Evolutionary conservation across 352 stramenopile genomes (phyloP).

Genomic region (Phytopythium ostracodes): DNA sequence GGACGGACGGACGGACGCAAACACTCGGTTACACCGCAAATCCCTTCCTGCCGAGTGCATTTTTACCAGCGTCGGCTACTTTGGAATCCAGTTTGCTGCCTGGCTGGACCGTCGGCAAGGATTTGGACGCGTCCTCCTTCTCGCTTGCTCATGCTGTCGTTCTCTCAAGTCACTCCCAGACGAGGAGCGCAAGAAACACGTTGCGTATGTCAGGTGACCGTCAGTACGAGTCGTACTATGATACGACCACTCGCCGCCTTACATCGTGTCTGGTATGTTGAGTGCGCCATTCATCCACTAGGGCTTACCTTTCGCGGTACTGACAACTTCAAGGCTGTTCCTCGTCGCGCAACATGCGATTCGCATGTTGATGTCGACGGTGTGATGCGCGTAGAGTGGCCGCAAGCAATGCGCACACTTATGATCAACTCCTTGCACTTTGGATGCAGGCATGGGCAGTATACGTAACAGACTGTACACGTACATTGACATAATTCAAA

Average conservation of each 20-base stretch:
- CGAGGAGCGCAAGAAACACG: not conserved
- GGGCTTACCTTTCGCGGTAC: not conserved
- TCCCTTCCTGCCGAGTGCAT: not conserved
- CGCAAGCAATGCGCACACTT: slow-evolving; percentile 1
- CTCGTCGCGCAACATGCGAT: slow-evolving; percentile 1
- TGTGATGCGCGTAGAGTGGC: not conserved
- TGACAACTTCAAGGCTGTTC: not conserved
- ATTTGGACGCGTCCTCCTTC: not conserved
- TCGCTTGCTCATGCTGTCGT: not conserved
- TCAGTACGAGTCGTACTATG: too few species aligned
- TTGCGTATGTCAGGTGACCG: not conserved
- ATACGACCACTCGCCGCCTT: too few species aligned
- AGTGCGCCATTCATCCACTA: too few species aligned
- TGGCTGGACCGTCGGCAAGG: not conserved
- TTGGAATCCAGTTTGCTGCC: not conserved
- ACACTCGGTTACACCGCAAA: not conserved
- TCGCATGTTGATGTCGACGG: slow-evolving; percentile 1
- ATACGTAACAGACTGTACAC: not conserved
- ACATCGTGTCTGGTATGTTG: too few species aligned
- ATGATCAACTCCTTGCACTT: not conserved
- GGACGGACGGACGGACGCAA: not conserved
- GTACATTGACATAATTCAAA: too few species aligned
- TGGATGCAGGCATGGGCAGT: not conserved
- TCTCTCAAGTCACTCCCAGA: not conserved
- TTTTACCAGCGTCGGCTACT: not conserved